Base-by-base conservation (phyloP, 2,329 filamentous ascomycete species). In the Hypoxylon sp. region DNA sequence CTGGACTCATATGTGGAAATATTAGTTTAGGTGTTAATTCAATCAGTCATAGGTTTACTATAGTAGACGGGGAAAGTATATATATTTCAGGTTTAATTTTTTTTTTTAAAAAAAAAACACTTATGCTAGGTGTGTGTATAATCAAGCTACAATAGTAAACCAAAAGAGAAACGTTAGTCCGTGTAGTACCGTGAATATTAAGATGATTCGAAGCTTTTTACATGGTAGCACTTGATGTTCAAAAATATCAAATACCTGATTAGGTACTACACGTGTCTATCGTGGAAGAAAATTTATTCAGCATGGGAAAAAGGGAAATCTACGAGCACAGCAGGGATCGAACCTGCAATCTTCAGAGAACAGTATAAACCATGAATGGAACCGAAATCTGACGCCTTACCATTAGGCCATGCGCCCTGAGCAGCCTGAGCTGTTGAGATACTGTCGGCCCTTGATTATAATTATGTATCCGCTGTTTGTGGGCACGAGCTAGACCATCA, bases 331-430 rank as follows among this genome's bases (percentile, higher is more conserved):
- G 61, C 64, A 70, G 64, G 64, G 64, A 70, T 70, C 64, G 67
- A 70, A 70, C 67, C 67, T 70, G 67, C 64, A 70, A 70, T 70
- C 57, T 70, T 70, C 24, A 67, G 64, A 70, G 59, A 14, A 58
- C 35, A 33, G 55, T 22, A 31, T 35, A 48, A 48, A 39, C 29
- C 42, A 4, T 39, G 31, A 19, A 47, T n/a, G 46, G 47, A 57
- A 67, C 67, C 67, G 67, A 70, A 70, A 67, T 70, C 64, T 70
- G 24, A 70, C 67, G 67, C 67, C 67, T 70, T 70, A 70, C 60
- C 67, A 67, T 67, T 70, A 70, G 64, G 64, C 67, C 67, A 70
- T 70, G 64, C 67, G 44, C 67, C 67, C 67, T 37, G 26, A 26
- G 22, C n/a, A 31, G 50, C 67, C 67, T 37, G 26, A 26, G 22